phyloP scores from a whole-genome alignment of 2,329 filamentous ascomycete species.

The Penicillium sp. region DNA sequence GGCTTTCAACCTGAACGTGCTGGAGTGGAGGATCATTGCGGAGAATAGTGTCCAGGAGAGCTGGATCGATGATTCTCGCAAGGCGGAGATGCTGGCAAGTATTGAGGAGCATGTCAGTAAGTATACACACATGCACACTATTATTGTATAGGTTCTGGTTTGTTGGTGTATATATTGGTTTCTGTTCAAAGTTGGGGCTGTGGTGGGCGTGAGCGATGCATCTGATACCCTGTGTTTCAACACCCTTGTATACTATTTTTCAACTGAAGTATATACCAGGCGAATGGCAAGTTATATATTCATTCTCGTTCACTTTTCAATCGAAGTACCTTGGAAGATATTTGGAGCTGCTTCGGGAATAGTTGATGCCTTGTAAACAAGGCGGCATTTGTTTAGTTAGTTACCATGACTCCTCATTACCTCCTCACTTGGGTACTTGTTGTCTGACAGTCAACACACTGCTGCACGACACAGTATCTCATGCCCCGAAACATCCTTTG shows the following conservation, averaged over 20 bases:
- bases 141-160: conserved; percentile 1
- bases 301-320: neutral
- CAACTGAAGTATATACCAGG: conserved; percentile 32
- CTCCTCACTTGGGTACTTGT: neutral
- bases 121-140: conserved; percentile 12
- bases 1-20: conserved; percentile 52
- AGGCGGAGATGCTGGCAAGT: conserved; percentile 46
- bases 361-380: conserved; percentile 5
- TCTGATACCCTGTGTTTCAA: conserved; percentile 20
- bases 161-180: neutral
- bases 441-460: neutral
- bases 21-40: conserved; percentile 61
- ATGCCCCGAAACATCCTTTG: neutral
- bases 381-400: neutral
- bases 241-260: conserved; percentile 14
- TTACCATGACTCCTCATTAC: neutral
- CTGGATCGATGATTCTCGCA: conserved; percentile 59
- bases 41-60: conserved; percentile 56
- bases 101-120: conserved; percentile 28
- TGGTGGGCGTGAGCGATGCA: neutral
- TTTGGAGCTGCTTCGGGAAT: neutral
- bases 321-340: neutral
- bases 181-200: neutral
- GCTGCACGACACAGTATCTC: neutral
- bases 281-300: neutral